Conservation (phyloP, 1,139 yeast species). For the Candida neerlandica region DNA sequence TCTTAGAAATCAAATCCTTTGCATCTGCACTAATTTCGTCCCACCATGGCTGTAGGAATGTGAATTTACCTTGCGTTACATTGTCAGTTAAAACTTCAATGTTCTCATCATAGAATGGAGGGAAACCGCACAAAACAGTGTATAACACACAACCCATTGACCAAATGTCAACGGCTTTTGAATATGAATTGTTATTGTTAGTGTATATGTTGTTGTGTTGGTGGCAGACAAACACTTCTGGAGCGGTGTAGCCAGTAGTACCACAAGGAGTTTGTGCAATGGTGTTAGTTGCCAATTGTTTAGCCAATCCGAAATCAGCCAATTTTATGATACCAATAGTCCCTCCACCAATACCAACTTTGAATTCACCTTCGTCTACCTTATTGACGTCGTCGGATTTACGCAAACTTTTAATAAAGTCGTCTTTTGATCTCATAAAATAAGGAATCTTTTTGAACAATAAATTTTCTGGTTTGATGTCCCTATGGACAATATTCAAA, state of each 20-base stretch:
- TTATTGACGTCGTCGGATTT: slow-evolving; percentile 78
- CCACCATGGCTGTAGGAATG: slow-evolving; percentile 95
- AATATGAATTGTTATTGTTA: slow-evolving; percentile 65
- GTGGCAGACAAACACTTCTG: slow-evolving; percentile 74
- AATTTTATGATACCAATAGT: slow-evolving; percentile 83
- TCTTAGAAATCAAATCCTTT: slow-evolving; percentile 58
- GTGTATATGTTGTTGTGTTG: slow-evolving; percentile 31
- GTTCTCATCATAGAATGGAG: slow-evolving; percentile 92
- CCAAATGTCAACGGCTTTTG: slow-evolving; percentile 95
- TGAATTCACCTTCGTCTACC: slow-evolving; percentile 83
- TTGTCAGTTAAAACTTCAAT: slow-evolving; percentile 79
- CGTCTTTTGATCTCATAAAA: slow-evolving; percentile 49
- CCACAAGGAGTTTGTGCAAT: slow-evolving; percentile 56
- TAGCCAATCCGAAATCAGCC: slow-evolving; percentile 93
- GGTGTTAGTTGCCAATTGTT: slow-evolving; percentile 50
- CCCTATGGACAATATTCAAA: slow-evolving; percentile 90
- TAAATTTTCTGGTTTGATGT: slow-evolving; percentile 92
- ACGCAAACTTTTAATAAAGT: slow-evolving; percentile 47
- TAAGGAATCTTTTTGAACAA: slow-evolving; percentile 55
- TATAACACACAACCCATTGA: slow-evolving; percentile 92
- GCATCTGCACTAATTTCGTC: slow-evolving; percentile 85
- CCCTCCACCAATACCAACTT: slow-evolving; percentile 83
- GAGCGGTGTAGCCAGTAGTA: slow-evolving; percentile 77
- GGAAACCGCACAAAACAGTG: slow-evolving; percentile 90
- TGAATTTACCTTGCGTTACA: slow-evolving; percentile 80